Evolutionary conservation across 768 basidiomycete species (phyloP).

Genomic region (Suillus brevipes): DNA sequence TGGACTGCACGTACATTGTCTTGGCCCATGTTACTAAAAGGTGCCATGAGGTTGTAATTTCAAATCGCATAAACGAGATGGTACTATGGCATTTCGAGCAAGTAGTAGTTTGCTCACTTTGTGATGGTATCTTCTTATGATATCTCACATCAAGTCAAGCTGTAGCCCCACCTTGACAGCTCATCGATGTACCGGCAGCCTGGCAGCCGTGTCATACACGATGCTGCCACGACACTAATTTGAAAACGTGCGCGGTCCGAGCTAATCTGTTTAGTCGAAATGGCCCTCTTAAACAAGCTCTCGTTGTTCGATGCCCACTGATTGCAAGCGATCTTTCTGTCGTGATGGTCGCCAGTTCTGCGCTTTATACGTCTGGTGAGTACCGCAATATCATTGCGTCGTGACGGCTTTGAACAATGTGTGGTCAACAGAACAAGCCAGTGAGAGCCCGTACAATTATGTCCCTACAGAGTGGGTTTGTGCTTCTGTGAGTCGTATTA

Average conservation of each 20-base stretch:
- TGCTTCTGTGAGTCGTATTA: constrained; percentile 18
- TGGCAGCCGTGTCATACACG: neutral
- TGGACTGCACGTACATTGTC: neutral
- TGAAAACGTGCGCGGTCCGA: neutral
- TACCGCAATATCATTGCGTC: neutral
- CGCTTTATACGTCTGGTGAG: neutral
- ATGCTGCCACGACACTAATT: neutral
- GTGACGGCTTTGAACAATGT: neutral
- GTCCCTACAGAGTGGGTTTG: constrained; percentile 40
- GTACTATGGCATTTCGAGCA: neutral
- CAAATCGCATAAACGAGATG: neutral
- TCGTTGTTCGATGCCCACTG: neutral
- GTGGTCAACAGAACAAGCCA: neutral
- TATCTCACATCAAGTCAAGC: neutral
- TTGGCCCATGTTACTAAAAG: neutral
- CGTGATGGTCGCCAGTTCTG: neutral
- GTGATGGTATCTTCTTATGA: neutral
- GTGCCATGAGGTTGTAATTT: neutral
- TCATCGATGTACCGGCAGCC: neutral
- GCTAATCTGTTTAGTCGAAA: neutral
- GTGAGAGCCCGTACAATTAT: constrained; percentile 35
- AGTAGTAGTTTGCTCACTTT: neutral
- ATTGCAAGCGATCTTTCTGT: neutral
- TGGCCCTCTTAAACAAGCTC: neutral
- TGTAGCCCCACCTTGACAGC: neutral